phyloP scores from a whole-genome alignment of 2,329 filamentous ascomycete genomes.

The Davidsoniella eucalypti region DNA sequence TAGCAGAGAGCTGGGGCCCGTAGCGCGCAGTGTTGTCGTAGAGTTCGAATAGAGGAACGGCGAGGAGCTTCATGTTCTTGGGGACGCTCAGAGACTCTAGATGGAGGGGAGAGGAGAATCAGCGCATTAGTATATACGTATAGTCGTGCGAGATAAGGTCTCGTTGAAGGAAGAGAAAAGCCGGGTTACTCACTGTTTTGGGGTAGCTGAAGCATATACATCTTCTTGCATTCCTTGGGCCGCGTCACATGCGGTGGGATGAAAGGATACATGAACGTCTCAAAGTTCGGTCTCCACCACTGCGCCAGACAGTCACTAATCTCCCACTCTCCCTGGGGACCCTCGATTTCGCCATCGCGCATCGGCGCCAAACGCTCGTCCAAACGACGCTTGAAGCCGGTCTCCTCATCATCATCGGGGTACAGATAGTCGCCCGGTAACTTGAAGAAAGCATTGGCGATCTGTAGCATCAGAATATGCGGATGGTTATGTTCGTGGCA shows the following conservation, averaged over 20 bases:
- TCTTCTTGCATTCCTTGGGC: conserved; percentile 98
- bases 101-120: neutral
- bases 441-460: conserved; percentile 99
- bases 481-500: conserved; percentile 99
- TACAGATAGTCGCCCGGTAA: conserved; percentile 89
- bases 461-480: conserved; percentile 97
- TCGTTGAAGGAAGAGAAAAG: neutral
- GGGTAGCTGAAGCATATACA: conserved; percentile 91
- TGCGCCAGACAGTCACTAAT: conserved; percentile 89
- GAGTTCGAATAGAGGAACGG: conserved; percentile 89
- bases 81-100: conserved; percentile 86
- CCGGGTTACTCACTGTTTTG: conserved; percentile 55
- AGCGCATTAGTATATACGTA: conserved; percentile 14
- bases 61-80: conserved; percentile 98
- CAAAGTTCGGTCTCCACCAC: conserved; percentile 98
- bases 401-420: conserved; percentile 76
- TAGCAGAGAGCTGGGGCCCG: conserved; percentile 87
- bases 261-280: conserved; percentile 99
- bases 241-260: conserved; percentile 89
- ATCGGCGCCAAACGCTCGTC: conserved; percentile 89
- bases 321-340: conserved; percentile 67
- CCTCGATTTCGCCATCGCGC: conserved; percentile 74
- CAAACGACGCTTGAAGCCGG: conserved; percentile 83
- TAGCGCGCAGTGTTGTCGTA: conserved; percentile 96
- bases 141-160: too few relatives aligned